These are phyloP conservation scores for Sanghuangporus baumii DNA, from an alignment of 1,284 basidiomycete genomes.

Conservation along the genomic window DNA sequence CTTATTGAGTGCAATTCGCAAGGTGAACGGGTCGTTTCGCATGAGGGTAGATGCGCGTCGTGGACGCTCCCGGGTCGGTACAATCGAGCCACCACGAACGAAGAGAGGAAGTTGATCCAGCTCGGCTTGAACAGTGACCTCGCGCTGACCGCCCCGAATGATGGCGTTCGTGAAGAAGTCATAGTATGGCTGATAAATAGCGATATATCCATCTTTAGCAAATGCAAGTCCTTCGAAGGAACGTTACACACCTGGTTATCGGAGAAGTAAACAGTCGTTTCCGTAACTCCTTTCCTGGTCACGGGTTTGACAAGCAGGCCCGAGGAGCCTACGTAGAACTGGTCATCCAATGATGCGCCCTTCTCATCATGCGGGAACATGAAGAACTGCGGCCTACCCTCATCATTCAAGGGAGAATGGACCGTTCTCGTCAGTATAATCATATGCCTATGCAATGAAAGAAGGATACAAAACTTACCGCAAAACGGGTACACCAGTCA, in stretches of 20 bases:
- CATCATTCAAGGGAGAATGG: background rate
- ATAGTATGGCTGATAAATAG: conserved; percentile 75
- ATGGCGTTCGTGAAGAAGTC: conserved; percentile 78
- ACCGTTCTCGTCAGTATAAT: background rate
- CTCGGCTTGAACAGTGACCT: conserved; percentile 70
- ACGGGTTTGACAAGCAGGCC: conserved; percentile 93
- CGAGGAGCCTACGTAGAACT: conserved; percentile 87
- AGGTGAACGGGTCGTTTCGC: conserved; percentile 90
- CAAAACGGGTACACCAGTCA: conserved; percentile 75
- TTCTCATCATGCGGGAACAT: conserved; percentile 83
- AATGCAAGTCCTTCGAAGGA: background rate
- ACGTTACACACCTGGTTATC: conserved; percentile 68
- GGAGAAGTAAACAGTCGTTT: conserved; percentile 78
- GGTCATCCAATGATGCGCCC: conserved; percentile 90
- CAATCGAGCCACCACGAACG: conserved; percentile 87
- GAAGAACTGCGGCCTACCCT: conserved; percentile 84
- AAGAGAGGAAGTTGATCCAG: conserved; percentile 82
- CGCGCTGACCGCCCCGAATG: conserved; percentile 62
- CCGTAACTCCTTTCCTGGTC: conserved; percentile 66
- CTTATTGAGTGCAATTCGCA: conserved; percentile 77
- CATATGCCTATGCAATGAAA: background rate
- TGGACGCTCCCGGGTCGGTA: conserved; percentile 83
- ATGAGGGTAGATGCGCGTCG: conserved; percentile 84
- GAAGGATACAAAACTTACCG: conserved; percentile 41
- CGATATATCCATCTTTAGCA: background rate